phyloP scores from a whole-genome alignment of 768 basidiomycete genomes.

The Russula sp. region DNA sequence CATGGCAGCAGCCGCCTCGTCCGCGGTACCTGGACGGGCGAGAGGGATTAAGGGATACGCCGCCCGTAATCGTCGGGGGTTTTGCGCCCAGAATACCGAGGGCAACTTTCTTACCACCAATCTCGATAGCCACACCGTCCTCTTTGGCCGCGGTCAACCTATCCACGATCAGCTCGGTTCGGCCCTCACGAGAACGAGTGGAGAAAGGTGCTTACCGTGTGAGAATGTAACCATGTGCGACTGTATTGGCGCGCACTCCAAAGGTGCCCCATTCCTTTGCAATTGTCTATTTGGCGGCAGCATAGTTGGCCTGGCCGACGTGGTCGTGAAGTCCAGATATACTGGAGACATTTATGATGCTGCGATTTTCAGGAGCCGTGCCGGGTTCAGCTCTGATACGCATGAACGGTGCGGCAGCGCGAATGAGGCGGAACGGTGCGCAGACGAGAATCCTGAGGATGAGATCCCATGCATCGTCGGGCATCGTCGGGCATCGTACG shows the following conservation, averaged over 20 bases:
- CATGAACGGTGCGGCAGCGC: conserved; percentile 81
- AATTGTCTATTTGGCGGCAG: conserved; percentile 77
- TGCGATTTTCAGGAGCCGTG: conserved; percentile 47
- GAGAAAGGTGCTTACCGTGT: conserved; percentile 48
- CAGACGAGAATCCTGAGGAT: conserved; percentile 82
- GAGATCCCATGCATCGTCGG: conserved; percentile 46
- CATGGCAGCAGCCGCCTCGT: conserved; percentile 70
- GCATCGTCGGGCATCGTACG: conserved; percentile 81
- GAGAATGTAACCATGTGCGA: conserved; percentile 73
- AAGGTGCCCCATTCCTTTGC: conserved; percentile 85
- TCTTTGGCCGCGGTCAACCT: conserved; percentile 80
- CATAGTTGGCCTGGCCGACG: conserved; percentile 80
- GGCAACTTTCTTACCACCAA: conserved; percentile 78
- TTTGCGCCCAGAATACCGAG: conserved; percentile 66
- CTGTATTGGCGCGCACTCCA: conserved; percentile 75
- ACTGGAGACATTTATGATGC: conserved; percentile 77
- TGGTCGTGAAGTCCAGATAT: conserved; percentile 82
- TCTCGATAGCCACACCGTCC: conserved; percentile 64
- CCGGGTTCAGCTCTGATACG: conserved; percentile 65
- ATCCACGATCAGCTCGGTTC: neutral
- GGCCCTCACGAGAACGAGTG: neutral
- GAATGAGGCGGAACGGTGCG: conserved; percentile 79
- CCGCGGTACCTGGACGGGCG: conserved; percentile 56
- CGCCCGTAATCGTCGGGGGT: conserved; percentile 31
- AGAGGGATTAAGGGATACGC: conserved; percentile 55